Evolutionary conservation across 1,284 basidiomycete species (phyloP).

Genomic region (Moesziomyces globuligerus): DNA sequence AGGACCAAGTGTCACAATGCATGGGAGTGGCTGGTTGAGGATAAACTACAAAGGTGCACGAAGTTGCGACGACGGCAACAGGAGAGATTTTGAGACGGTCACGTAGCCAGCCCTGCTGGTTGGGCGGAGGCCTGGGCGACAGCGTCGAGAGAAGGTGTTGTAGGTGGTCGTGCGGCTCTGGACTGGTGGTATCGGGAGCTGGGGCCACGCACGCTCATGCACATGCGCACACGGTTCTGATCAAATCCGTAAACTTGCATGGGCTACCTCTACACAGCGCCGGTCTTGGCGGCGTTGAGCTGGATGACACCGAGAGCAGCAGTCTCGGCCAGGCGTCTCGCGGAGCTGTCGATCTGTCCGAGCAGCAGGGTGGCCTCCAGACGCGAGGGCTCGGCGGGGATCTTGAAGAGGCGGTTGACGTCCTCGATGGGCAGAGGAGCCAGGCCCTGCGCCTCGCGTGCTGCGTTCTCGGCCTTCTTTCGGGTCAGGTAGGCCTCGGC

Average conservation of each 20-base stretch:
- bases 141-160: neutral
- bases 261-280: conserved; percentile 42
- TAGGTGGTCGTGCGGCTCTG: conserved; percentile 3
- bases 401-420: conserved; percentile 74
- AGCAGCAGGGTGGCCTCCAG: conserved; percentile 80
- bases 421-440: conserved; percentile 75
- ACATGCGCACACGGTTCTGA: neutral
- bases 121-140: neutral
- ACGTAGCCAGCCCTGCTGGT: too few species aligned
- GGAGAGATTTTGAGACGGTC: neutral
- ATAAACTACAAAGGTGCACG: conserved; percentile 26
- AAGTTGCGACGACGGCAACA: conserved; percentile 3
- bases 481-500: conserved; percentile 75
- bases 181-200: conserved; percentile 19
- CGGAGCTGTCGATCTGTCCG: conserved; percentile 67
- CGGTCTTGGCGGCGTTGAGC: conserved; percentile 62
- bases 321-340: conserved; percentile 66
- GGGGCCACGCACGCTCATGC: conserved; percentile 14
- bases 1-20: conserved; percentile 14
- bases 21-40: conserved; percentile 8
- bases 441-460: conserved; percentile 83
- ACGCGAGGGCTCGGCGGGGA: conserved; percentile 87
- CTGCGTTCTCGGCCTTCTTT: conserved; percentile 84
- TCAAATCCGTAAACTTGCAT: neutral
- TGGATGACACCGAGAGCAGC: conserved; percentile 71